Conservation (phyloP, 768 basidiomycete genomes). For the Flagelloscypha sp. region DNA sequence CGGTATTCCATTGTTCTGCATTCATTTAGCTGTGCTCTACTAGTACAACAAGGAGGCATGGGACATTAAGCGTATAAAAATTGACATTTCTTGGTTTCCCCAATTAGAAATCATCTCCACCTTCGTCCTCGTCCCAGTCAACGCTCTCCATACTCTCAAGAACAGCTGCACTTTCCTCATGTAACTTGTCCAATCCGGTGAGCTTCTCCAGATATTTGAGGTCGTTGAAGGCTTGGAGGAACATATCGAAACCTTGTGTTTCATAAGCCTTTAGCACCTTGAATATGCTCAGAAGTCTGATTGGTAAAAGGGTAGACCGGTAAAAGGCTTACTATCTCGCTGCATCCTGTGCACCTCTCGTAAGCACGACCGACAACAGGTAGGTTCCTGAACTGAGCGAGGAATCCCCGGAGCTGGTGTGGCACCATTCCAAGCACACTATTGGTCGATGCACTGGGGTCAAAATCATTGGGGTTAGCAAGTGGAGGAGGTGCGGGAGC, state of each 20-base stretch:
- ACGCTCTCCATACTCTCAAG: constrained; percentile 74
- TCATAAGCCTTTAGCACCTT: constrained; percentile 82
- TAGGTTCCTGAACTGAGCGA: constrained; percentile 80
- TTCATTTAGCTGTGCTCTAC: no score
- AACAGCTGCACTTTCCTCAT: constrained; percentile 63
- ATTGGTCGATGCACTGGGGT: constrained; percentile 22
- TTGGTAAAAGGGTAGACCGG: background rate
- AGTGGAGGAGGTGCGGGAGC: constrained; percentile 63
- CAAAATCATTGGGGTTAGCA: constrained; percentile 14
- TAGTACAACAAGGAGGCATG: no score
- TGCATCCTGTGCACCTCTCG: constrained; percentile 85
- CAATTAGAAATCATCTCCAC: constrained; percentile 17
- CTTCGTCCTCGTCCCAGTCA: constrained; percentile 48
- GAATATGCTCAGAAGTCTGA: background rate
- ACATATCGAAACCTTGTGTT: constrained; percentile 68
- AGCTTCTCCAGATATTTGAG: constrained; percentile 61
- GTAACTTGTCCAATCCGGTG: constrained; percentile 73
- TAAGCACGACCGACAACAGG: constrained; percentile 83
- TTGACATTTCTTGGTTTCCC: no score
- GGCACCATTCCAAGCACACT: constrained; percentile 83
- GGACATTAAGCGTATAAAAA: no score
- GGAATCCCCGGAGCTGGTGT: constrained; percentile 88
- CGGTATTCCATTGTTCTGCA: no score
- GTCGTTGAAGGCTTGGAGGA: constrained; percentile 79
- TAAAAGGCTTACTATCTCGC: constrained; percentile 49